Base-by-base conservation (phyloP, 1,284 basidiomycete genomes). In the Kwoniella shivajii region DNA sequence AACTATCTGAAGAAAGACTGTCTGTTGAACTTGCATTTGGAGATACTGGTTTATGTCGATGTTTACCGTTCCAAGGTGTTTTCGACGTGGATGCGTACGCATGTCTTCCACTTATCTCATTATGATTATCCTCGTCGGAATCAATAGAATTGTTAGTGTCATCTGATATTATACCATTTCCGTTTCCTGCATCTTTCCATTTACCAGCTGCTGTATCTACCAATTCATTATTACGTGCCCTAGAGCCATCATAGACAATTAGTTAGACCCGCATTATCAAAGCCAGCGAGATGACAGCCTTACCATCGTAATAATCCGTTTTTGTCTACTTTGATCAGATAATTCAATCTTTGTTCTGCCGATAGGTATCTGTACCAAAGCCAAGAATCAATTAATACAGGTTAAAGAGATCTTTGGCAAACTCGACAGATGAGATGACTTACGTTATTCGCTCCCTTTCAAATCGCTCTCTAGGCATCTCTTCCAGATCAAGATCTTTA, bases 291-390 rank as follows among this genome's bases (percentile, higher is more conserved):
- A n/a, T n/a, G n/a, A n/a, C n/a, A n/a, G n/a, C n/a, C n/a, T n/a
- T n/a, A 67, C 88, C 88, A 90, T n/a, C 84, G 78, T 16, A 90
- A 79, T 57, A 81, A 82, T 1, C 89, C 88, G n/a, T 85, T 77
- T 0, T 78, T 62, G 63, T 86, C 84, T 39, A 88, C 81, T 34
- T 81, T 81, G 52, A 87, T 84, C 3, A 89, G 80, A 67, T 90
- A 90, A 67, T 89, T 88, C 22, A 85, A 76, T 7, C 88, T 79
- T 76, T 89, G 86, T 64, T 88, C 86, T 2, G 82, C 80, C 4
- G 83, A 86, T 2, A 88, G 80, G 72, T 87, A 88, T n/a, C 83
- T 84, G 49, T 2, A 22, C 11, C 11, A 22, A 20, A 20, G 11
- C 16, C 4, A 29, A 6, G 22, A 6, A 9, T 18, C 13, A 44